These are phyloP conservation scores for Zea mays DNA, from an alignment of 176 grass and related monocot species.

Conservation along the genomic window DNA sequence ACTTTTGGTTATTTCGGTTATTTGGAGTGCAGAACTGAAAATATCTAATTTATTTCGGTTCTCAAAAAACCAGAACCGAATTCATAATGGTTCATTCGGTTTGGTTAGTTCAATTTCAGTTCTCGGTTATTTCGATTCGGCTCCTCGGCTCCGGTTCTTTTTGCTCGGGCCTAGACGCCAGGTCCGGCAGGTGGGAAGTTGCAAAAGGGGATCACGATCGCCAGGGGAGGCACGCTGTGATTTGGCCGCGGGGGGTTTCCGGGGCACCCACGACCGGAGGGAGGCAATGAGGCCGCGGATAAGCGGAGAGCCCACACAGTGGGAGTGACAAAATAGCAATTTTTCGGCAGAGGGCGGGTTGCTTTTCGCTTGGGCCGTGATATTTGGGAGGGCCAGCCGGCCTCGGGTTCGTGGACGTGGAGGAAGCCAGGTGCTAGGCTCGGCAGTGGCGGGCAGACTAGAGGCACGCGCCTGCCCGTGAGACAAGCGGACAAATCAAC, in stretches of 20 bases:
- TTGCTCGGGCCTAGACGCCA: too few relatives aligned
- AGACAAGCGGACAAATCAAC: neutral
- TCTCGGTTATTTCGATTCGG: too few relatives aligned
- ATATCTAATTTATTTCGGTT: too few relatives aligned
- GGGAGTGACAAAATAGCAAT: too few relatives aligned
- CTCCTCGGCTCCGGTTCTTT: too few relatives aligned
- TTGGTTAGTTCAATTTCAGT: too few relatives aligned
- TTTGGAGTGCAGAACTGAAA: too few relatives aligned
- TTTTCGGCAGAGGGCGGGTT: neutral
- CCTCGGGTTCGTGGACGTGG: neutral
- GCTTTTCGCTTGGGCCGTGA: slow-evolving; percentile 5
- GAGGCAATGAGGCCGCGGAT: slow-evolving; percentile 53
- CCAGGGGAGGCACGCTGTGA: slow-evolving; percentile 1
- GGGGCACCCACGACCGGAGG: slow-evolving; percentile 23
- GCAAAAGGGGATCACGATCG: slow-evolving; percentile 36
- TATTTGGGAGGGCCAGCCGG: neutral
- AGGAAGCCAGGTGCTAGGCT: neutral
- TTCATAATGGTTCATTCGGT: too few relatives aligned
- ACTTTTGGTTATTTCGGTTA: too few relatives aligned
- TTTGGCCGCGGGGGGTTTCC: slow-evolving; percentile 57
- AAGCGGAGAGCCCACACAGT: neutral
- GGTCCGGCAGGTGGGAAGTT: neutral
- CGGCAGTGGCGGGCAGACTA: neutral
- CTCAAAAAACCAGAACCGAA: too few relatives aligned
- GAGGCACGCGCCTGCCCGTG: neutral